Evolutionary conservation across 1,139 yeast genomes (phyloP), one percentile per base, ranked within the genome.

Genomic region (Arxiozyma telluris): DNA sequence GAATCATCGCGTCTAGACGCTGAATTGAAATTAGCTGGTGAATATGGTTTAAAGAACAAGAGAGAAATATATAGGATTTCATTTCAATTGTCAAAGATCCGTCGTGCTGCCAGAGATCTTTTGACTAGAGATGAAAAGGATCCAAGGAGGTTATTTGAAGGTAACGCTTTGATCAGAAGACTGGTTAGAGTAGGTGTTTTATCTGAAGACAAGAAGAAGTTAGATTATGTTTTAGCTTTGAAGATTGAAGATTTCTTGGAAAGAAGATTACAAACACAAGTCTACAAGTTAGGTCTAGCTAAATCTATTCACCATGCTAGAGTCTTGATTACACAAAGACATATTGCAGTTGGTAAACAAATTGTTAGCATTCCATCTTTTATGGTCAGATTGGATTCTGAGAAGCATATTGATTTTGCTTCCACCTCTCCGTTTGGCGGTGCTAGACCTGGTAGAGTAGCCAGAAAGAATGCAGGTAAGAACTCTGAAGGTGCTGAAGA

Each of bases 31-130:
- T 87, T 94, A 74, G 97, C 96, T 73, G 98, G 98, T 83, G 98
- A 93, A 81, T 93, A 80, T 86, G 99, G 98, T 83, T 87, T 93
- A 76, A 91, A 90, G 83, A 93, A 94, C 97, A 93, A 93, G 91
- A 89, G 95, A 81, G 98, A 93, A 81, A 89, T 93, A 52, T 62
- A 62, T 61, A 62, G 65, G 61, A 64, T 64, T 58, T 63, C 96
- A 55, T 89, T 86, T 85, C 97, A 93, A 82, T 89, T 93, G 76
- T 93, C 99, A 66, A 93, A 94, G 86, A 93, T 93, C 77, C 93
- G 99, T 84, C 90, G 98, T 84, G 98, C 98, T 77, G 98, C 99
- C 75, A 96, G 99, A 87, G 98, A 94, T 76, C 83, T 93, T 74
- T 87, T 93, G 80, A 93, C 98, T 82, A 90, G 97, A 83, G 98